Evolutionary conservation across 352 stramenopile genomes (phyloP), one percentile per base, ranked within the genome.

Genomic region (Globisporangium solare): DNA sequence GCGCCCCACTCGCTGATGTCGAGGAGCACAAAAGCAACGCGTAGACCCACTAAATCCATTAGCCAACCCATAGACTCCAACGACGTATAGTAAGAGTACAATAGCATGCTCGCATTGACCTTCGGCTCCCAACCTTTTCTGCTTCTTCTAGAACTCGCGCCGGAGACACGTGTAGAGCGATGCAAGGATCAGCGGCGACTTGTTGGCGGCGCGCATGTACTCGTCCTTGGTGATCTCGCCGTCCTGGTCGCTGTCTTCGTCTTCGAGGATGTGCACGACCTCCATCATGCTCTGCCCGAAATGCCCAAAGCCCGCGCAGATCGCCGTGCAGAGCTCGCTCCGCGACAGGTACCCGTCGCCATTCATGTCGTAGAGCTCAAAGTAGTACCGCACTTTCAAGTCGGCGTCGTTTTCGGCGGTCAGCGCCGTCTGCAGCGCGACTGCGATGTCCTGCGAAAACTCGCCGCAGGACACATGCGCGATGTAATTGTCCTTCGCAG

Each of bases 101-200:
- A 43, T 43, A 43, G 39, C 39, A 43, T 43, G 5, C 27, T 43
- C 17, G 13, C 12, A 18, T n/a, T 43, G 39, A 15, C 1, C 18
- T 15, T 15, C 7, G 17, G 4, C 17, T 43, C 39, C 39, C n/a
- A n/a, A 43, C 39, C n/a, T n/a, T 51, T 24, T 14, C 47, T 39
- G 12, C 14, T 31, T 32, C 3, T 32, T n/a, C 21, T 42, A 60
- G 17, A 35, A 18, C 18, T 60, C 54, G 47, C 39, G 49, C 22
- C 54, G 62, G 11, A 74, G 47, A 39, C 63, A 78, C 43, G 70
- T 79, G 64, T 79, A 75, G 22, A 79, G 61, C 45, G 70, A 73
- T 20, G 70, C 70, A 21, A 75, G 61, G 47, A 79, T 73, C 13
- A 71, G 51, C 12, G 66, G 53, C 18, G 67, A 75, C 37, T 63